Base-by-base conservation (phyloP, 345 rosid species). In the Raphanus raphanistrum region DNA sequence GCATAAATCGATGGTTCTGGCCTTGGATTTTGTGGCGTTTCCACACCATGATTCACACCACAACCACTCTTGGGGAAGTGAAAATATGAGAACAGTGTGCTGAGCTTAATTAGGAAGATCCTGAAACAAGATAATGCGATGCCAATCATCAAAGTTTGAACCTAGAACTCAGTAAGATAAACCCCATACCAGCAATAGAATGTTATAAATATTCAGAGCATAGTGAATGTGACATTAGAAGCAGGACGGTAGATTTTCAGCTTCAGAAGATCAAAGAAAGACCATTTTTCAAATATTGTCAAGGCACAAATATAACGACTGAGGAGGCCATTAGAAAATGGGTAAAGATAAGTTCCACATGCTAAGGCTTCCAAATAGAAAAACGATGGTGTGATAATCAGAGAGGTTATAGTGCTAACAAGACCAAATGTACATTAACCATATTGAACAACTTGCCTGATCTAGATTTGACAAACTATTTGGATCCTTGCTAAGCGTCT, bases 11-110 rank as follows among this genome's bases (percentile, higher is more conserved):
- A 94, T 92, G 36, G 98, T 94, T 80, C 89, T 92, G 68, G 99
- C 99, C 79, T 82, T 92, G 16, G 92, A 71, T 84, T 95, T 95
- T 63, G 99, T 91, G 76, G 96, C 88, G 81, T 89, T 93, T 71
- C 99, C 99, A 65, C 99, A 95, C 99, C 99, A 95, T 33, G 99
- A 95, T 76, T 95, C 99, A 65, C 99, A 95, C 99, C 99, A 91
- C 41, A 95, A 74, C 99, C 99, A 95, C 80, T 95, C 99, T 86
- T 85, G 96, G 57, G 99, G 97, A 38, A 95, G 86, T 65, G 98
- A 95, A 72, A 91, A 91, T 54, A 95, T 93, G n/a, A 97, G 98
- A 57, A 95, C 99, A 0, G 84, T 88, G 77, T 95, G 96, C 79
- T 93, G 99, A 77, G 99, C 99, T 84, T 95, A 95, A 78, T 95